A percentile compares a stretch with the other conserved stretches of the same genome.
phyloP scores from a whole-genome alignment of 208 protist genomes.

The Acanthamoeba castellanii region DNA sequence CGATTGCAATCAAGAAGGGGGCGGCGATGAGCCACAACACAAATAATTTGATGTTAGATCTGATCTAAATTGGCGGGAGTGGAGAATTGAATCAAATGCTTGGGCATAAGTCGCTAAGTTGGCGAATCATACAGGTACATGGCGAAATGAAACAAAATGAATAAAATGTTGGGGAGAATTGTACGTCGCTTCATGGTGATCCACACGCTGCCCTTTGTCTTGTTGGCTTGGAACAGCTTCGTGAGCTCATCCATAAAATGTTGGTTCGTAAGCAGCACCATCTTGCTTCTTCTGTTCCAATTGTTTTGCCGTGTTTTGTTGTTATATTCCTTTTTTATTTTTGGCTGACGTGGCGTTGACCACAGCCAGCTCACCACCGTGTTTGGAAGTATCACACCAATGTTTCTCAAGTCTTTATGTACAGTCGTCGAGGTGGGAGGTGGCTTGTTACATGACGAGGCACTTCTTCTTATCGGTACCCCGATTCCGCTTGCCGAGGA shows the following conservation, averaged over 20 bases:
- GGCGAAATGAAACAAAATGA: too few relatives aligned
- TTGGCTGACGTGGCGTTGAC: not conserved
- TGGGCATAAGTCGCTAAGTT: too few relatives aligned
- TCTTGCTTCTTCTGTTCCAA: not conserved
- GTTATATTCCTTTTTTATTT: constrained; percentile 9
- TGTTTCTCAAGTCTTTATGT: not conserved
- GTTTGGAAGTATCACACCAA: too few relatives aligned
- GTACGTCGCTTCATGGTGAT: constrained; percentile 59
- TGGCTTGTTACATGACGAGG: constrained; percentile 26
- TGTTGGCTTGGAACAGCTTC: constrained; percentile 40
- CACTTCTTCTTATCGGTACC: constrained; percentile 59
- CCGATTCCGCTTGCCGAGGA: not conserved
- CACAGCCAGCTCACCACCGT: too few relatives aligned
- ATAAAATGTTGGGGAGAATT: not conserved
- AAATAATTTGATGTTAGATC: not conserved
- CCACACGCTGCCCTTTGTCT: constrained; percentile 55
- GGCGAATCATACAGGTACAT: too few relatives aligned
- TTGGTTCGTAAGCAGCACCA: constrained; percentile 50
- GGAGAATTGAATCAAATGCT: too few relatives aligned
- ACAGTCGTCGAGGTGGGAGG: not conserved
- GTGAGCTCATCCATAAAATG: constrained; percentile 59
- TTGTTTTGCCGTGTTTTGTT: not conserved
- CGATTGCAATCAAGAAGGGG: not conserved
- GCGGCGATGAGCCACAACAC: too few relatives aligned
- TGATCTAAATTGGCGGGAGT: too few relatives aligned